Percentiles rank a stretch among this genome's conserved stretches.
Conservation (phyloP, 352 stramenopile species). For the Phytophthora palmivora region DNA sequence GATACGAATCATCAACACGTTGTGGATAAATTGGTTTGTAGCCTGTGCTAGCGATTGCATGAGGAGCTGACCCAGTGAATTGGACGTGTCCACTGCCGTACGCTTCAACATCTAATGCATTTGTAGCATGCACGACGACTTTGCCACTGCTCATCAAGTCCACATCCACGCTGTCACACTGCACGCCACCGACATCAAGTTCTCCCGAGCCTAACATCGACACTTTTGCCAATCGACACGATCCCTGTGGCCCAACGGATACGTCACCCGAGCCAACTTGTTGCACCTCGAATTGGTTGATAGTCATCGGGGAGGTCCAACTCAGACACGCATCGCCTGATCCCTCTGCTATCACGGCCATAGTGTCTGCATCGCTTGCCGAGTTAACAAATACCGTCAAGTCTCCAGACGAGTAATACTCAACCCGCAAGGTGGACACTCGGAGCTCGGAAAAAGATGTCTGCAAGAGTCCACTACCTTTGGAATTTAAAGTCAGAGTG, state of each 20-base stretch:
- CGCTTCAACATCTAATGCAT: constrained; percentile 20
- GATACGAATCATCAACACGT: constrained; percentile 13
- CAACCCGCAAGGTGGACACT: constrained; percentile 16
- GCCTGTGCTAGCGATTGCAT: constrained; percentile 16
- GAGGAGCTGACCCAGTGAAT: constrained; percentile 16
- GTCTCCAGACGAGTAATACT: constrained; percentile 30
- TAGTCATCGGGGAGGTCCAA: constrained; percentile 5
- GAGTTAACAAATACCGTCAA: constrained; percentile 5
- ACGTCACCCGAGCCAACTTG: constrained; percentile 27
- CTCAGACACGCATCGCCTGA: constrained; percentile 28
- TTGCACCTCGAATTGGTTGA: constrained; percentile 15
- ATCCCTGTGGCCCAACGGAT: constrained; percentile 20
- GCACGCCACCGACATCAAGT: constrained; percentile 45
- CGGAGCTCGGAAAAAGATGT: constrained; percentile 15
- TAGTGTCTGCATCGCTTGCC: constrained; percentile 12
- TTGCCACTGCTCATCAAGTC: constrained; percentile 46
- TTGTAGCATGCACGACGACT: constrained; percentile 44
- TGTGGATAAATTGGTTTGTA: constrained; percentile 10
- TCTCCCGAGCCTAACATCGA: constrained; percentile 38
- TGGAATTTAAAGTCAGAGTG: constrained; percentile 22
- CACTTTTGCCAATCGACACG: constrained; percentile 20
- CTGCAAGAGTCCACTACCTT: constrained; percentile 27
- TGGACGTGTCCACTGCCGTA: constrained; percentile 26
- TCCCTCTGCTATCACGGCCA: constrained; percentile 17
- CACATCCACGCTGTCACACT: constrained; percentile 44